These are phyloP conservation scores for Phytopythium litorale DNA, from an alignment of 352 stramenopile genomes.

Conservation along the genomic window DNA sequence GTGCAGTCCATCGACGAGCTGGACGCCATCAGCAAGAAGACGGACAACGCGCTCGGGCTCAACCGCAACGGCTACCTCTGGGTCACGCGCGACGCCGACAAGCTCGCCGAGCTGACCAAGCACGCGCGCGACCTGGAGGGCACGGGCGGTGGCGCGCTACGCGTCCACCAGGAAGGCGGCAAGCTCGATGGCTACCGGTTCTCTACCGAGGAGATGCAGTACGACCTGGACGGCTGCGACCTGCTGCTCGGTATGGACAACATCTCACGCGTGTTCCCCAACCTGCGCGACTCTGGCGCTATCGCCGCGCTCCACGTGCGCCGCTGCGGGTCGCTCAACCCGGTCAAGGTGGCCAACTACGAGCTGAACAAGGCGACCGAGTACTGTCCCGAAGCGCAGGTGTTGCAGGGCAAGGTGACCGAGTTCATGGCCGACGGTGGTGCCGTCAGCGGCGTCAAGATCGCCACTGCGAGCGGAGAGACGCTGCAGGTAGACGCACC, in stretches of 20 bases:
- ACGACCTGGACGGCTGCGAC: constrained; percentile 62
- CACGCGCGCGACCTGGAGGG: constrained; percentile 40
- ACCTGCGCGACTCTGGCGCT: constrained; percentile 53
- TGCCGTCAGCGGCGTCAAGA: constrained; percentile 47
- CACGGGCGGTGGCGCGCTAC: constrained; percentile 49
- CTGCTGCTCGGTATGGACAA: constrained; percentile 65
- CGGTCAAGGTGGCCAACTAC: constrained; percentile 65
- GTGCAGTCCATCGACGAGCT: constrained; percentile 74
- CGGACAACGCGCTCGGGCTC: constrained; percentile 61
- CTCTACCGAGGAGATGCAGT: constrained; percentile 39
- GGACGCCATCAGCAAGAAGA: constrained; percentile 54
- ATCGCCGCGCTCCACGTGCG: constrained; percentile 62
- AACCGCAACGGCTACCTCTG: constrained; percentile 83
- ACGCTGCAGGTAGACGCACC: constrained; percentile 53
- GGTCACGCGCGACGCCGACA: constrained; percentile 45
- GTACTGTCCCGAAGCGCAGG: constrained; percentile 52
- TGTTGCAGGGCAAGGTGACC: constrained; percentile 56
- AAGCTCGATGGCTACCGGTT: constrained; percentile 42
- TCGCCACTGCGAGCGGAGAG: constrained; percentile 47
- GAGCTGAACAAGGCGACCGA: constrained; percentile 61
- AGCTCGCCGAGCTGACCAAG: constrained; percentile 46
- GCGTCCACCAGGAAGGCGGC: constrained; percentile 37
- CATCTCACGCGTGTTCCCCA: constrained; percentile 47
- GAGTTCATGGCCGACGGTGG: constrained; percentile 51
- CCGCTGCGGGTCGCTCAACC: constrained; percentile 65